Conservation (phyloP, 352 stramenopile genomes). For the Phytophthora tubulina region DNA sequence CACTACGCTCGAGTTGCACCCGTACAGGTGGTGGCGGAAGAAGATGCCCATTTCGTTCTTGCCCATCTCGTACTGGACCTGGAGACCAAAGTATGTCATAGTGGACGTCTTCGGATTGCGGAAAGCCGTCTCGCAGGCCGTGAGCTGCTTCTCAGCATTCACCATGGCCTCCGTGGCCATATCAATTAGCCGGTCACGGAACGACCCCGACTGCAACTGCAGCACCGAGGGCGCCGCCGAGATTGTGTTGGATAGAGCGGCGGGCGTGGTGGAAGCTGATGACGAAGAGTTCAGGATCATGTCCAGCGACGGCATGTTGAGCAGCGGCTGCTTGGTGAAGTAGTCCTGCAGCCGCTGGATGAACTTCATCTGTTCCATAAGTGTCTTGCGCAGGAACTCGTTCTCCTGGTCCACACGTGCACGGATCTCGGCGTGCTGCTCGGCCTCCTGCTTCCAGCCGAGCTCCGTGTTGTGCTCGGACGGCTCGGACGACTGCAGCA, state of each 20-base stretch:
- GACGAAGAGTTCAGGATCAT: constrained; percentile 88
- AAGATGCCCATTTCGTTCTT: constrained; percentile 91
- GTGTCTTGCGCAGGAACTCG: constrained; percentile 88
- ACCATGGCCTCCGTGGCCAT: constrained; percentile 70
- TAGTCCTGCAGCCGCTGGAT: constrained; percentile 92
- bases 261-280: constrained; percentile 62
- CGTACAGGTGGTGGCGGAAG: constrained; percentile 87
- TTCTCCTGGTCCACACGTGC: constrained; percentile 91
- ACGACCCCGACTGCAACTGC: constrained; percentile 81
- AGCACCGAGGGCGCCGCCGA: constrained; percentile 64
- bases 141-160: constrained; percentile 68
- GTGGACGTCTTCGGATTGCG: constrained; percentile 86
- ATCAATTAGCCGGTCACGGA: constrained; percentile 81
- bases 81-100: constrained; percentile 91
- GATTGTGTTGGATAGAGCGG: constrained; percentile 76
- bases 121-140: constrained; percentile 81
- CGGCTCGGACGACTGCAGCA: constrained; percentile 88
- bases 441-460: constrained; percentile 90
- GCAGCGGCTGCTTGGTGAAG: constrained; percentile 90
- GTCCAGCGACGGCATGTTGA: constrained; percentile 90
- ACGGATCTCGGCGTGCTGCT: constrained; percentile 90
- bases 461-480: constrained; percentile 92
- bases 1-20: constrained; percentile 71
- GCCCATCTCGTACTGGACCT: constrained; percentile 91
- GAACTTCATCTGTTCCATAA: constrained; percentile 94